Evolutionary conservation across 352 stramenopile species (phyloP), one percentile per base, ranked within the genome.

Genomic region (Aphanomyces euteiches): DNA sequence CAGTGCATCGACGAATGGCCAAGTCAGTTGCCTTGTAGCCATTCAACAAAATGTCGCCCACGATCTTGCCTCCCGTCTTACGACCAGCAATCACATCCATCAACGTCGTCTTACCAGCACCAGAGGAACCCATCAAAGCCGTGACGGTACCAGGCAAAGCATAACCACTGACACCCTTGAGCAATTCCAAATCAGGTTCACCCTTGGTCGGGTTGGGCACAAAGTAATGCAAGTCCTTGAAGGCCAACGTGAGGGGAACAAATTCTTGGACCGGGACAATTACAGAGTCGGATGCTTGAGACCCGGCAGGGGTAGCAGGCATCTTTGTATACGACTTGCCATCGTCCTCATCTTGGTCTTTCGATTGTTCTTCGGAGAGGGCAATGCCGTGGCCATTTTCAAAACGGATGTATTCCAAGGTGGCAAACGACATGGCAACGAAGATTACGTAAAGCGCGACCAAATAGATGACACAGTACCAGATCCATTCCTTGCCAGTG

Each of bases 71-170:
- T 36, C 82, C 84, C 8, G 81, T 94, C 75, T 98, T 98, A 56
- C 95, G 81, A 4, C 95, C 78, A 0, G 94, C 90, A 54, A 98
- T 95, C 1, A 98, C 91, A 76, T 98, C 92, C 77, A 98, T 92
- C 7, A 98, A 78, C 1, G 95, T 98, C 3, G 93, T 98, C 74
- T 98, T 98, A 4, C 93, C 92, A 19, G 88, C 85, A 37, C 88
- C 87, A 7, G 78, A 87, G 0, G 82, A 88, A 0, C 86, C 86
- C 82, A 93, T 91, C 19, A 93, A 73, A n/a, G 86, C 84, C 3
- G 82, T 88, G 73, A 93, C 88, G 0, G 76, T 85, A 5, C 86
- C 83, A 3, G 86, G 86, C 10, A 76, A 66, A 37, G 82, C 80
- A 28, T 78, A 79, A 7, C 81, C 82, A 39, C 56, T 79, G 38